Percentiles rank a stretch among this genome's conserved stretches.
These are phyloP conservation scores for Rhypophila decipiens DNA, from an alignment of 495 filamentous ascomycete species.

Conservation along the genomic window DNA sequence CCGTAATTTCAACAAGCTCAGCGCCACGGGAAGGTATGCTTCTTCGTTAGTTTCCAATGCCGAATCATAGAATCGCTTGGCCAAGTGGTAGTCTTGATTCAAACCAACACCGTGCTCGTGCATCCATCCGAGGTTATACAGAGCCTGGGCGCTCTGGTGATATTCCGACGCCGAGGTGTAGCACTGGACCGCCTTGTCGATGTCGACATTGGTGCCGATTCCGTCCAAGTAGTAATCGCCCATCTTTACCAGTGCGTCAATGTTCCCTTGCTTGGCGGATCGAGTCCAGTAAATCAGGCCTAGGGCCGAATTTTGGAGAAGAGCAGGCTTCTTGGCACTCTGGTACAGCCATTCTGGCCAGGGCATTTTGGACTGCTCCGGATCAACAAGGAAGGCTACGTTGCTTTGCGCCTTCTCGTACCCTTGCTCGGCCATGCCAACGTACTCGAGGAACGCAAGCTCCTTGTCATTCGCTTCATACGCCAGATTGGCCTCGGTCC, in stretches of 20 bases:
- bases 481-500: constrained; percentile 78
- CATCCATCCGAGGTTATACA: constrained; percentile 99
- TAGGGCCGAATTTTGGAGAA: constrained; percentile 65
- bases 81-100: constrained; percentile 93
- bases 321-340: constrained; percentile 31
- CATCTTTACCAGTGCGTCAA: constrained; percentile 95
- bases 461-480: constrained; percentile 84
- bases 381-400: constrained; percentile 85
- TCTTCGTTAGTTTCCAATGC: constrained; percentile 86
- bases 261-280: constrained; percentile 86
- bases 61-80: constrained; percentile 91
- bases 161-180: constrained; percentile 88
- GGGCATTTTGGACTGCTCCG: constrained; percentile 53
- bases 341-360: constrained; percentile 31
- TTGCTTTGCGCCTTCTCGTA: constrained; percentile 92
- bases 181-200: constrained; percentile 86
- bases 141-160: constrained; percentile 84
- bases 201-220: constrained; percentile 63
- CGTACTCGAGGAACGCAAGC: constrained; percentile 71
- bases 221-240: constrained; percentile 91
- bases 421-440: constrained; percentile 94
- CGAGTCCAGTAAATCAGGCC: constrained; percentile 96
- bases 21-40: constrained; percentile 87
- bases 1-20: constrained; percentile 81
- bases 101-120: constrained; percentile 95